phyloP scores from a whole-genome alignment of 306 rosid genomes.

The Cicer bijugum region DNA sequence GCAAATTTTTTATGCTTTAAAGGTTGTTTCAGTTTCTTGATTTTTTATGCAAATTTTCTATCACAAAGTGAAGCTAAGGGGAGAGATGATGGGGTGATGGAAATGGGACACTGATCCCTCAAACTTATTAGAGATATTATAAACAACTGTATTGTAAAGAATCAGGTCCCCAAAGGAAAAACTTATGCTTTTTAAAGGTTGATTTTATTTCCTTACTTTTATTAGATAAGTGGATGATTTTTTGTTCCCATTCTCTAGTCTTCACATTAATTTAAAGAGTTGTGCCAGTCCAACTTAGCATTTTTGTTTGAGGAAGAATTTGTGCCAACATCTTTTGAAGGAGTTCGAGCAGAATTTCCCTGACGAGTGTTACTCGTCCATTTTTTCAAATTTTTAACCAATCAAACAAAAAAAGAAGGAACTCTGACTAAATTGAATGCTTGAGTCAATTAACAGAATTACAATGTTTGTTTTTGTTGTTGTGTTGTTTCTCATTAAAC shows the following conservation, averaged over 20 bases:
- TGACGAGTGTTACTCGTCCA: conserved; percentile 52
- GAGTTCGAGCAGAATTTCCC: conserved; percentile 90
- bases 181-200: conserved; percentile 87
- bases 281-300: conserved; percentile 40
- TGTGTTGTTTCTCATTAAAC: not conserved
- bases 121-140: conserved; percentile 69
- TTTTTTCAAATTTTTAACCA: too few species aligned
- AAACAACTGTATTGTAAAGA: conserved; percentile 85
- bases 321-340: conserved; percentile 84
- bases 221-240: not conserved
- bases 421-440: too few species aligned
- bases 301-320: conserved; percentile 55
- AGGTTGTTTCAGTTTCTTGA: too few species aligned
- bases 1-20: too few species aligned
- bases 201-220: conserved; percentile 29
- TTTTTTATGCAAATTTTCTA: too few species aligned
- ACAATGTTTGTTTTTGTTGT: too few species aligned
- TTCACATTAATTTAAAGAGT: conserved; percentile 10
- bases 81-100: conserved; percentile 21
- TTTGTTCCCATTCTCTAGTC: conserved; percentile 3
- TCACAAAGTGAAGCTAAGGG: conserved; percentile 54
- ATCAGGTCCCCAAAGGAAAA: conserved; percentile 90
- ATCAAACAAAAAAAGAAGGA: too few species aligned
- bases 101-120: conserved; percentile 64
- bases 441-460: too few species aligned